Evolutionary conservation across 1,139 yeast species (phyloP).

Genomic region (Magnusiomyces suaveolens): DNA sequence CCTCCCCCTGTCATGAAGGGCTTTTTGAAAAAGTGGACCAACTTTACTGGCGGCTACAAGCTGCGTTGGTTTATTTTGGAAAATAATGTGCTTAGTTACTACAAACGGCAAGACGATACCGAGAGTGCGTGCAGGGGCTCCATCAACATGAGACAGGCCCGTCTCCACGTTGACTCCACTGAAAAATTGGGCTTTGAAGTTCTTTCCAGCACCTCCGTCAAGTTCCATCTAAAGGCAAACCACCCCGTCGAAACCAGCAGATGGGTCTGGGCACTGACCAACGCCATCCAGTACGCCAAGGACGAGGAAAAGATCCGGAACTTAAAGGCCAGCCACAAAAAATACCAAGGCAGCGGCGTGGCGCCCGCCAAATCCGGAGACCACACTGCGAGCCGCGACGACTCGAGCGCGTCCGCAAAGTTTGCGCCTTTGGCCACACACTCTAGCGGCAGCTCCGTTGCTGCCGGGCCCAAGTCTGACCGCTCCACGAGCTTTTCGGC

Average conservation of each 20-base stretch:
- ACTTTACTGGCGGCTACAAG: conserved; percentile 90
- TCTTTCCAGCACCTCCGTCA: conserved; percentile 47
- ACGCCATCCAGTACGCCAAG: conserved; percentile 77
- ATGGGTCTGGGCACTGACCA: conserved; percentile 95
- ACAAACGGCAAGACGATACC: conserved; percentile 84
- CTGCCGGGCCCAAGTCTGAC: not conserved
- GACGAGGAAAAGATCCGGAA: conserved; percentile 40
- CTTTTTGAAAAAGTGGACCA: conserved; percentile 91
- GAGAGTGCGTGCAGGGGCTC: conserved; percentile 81
- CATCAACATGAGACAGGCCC: conserved; percentile 72
- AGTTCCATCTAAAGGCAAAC: conserved; percentile 88
- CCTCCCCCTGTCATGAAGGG: conserved; percentile 78
- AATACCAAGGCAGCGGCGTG: not conserved
- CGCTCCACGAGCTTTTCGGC: not conserved
- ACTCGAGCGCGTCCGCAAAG: too few relatives aligned
- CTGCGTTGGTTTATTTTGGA: conserved; percentile 87
- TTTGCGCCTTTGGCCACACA: not conserved
- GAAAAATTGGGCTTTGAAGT: conserved; percentile 89
- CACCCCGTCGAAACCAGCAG: conserved; percentile 92
- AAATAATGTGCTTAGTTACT: conserved; percentile 78
- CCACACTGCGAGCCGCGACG: not conserved
- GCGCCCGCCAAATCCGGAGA: not conserved
- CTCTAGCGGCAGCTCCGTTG: not conserved
- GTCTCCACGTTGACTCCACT: conserved; percentile 76
- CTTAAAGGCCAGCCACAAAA: conserved; percentile 6